Evolutionary conservation across 805 yeast genomes (phyloP), one percentile per base, ranked within the genome.

Genomic region (Metahyphopichia silvanorum): DNA sequence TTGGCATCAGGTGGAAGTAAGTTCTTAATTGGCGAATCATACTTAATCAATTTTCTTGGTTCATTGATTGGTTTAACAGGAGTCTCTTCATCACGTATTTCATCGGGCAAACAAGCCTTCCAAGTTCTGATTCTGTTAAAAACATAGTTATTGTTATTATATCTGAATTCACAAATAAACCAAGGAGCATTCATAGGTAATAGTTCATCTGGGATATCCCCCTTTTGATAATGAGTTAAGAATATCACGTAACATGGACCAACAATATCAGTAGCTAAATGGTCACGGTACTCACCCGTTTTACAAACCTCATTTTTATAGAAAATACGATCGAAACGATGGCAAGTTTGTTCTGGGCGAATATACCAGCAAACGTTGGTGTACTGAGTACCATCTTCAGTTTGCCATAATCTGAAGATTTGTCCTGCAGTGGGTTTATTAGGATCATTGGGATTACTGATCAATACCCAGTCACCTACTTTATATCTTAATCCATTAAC

Each of bases 101-200:
- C 98, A 59, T 93, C 98, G 0, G 98, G 98, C 44, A 93, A 71
- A 67, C 98, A 93, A 5, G 97, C 97, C 60, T 87, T 91, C 98
- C 98, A 93, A 2, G 98, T 91, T 53, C 98, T 76, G 49, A 93
- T 93, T 54, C 91, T 84, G 61, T 91, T 93, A 70, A 93, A 93
- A 18, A 81, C 81, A 57, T 86, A 86, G 49, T 86, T 95, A 34
- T 77, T 72, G 55, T 91, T 97, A 54, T 91, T 91, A 62, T 89
- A 93, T 51, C 98, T 79, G 57, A 78, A 86, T 60, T 93, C 98
- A 65, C 98, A 93, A 46, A 93, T 82, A 60, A 88, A 93, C 53
- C 94, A 74, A 5, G 93, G 91, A 4, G 86, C 83, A 33, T 86
- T 91, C 35, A 70, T 71, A 14, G 86, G 83, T 31, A 82, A 71